Evolutionary conservation across 192 early-diverging fungal species (phyloP).

Genomic region (Linnemannia schmuckeri): DNA sequence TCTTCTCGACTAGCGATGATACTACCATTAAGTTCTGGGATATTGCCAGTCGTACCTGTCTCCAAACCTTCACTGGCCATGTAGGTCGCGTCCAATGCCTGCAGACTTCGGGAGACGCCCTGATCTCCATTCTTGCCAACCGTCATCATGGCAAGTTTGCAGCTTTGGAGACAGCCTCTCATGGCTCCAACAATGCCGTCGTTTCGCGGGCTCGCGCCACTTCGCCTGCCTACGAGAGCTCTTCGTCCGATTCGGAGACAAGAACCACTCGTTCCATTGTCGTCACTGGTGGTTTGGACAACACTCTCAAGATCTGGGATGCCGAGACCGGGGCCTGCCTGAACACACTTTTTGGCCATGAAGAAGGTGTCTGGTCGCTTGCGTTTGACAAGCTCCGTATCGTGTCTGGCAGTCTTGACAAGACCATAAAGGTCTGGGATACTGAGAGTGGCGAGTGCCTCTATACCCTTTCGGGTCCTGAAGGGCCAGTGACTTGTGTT

Average conservation of each 20-base stretch:
- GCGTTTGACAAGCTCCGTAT: constrained; percentile 82
- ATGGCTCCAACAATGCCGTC: neutral
- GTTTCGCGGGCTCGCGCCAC: neutral
- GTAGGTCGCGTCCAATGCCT: constrained; percentile 77
- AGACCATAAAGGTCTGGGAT: constrained; percentile 83
- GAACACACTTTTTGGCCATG: constrained; percentile 84
- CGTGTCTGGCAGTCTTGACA: constrained; percentile 77
- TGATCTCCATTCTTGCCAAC: constrained; percentile 37
- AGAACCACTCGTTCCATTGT: constrained; percentile 62
- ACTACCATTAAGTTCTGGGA: constrained; percentile 88
- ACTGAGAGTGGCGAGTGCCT: constrained; percentile 76
- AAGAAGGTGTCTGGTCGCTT: constrained; percentile 83
- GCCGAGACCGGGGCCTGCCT: constrained; percentile 82
- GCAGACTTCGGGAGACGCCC: constrained; percentile 41
- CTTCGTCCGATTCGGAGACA: constrained; percentile 32
- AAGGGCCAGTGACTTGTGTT: constrained; percentile 83
- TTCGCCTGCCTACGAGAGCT: constrained; percentile 25
- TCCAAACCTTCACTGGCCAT: constrained; percentile 79
- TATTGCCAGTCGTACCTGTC: constrained; percentile 74
- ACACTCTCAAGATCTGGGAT: constrained; percentile 92
- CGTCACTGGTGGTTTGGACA: constrained; percentile 88
- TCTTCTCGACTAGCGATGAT: constrained; percentile 93
- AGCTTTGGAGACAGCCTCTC: neutral
- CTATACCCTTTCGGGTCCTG: constrained; percentile 72
- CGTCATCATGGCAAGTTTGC: constrained; percentile 11